A percentile compares a stretch with the other conserved stretches of the same genome.
phyloP scores from a whole-genome alignment of 75 land plant species.

The Cunninghamia lanceolata region DNA sequence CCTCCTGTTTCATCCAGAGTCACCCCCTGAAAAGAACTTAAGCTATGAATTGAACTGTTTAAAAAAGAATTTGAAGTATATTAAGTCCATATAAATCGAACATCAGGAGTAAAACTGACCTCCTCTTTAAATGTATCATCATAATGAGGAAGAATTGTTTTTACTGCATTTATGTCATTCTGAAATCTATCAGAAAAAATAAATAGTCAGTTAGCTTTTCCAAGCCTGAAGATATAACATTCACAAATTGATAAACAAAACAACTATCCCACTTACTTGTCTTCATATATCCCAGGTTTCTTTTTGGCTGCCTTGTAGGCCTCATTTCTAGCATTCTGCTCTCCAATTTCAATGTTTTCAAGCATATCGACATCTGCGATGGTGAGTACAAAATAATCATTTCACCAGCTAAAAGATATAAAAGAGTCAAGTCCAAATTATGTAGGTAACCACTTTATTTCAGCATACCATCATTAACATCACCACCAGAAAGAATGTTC shows the following conservation, averaged over 20 bases:
- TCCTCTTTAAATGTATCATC: constrained; percentile 85
- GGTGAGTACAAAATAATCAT: neutral
- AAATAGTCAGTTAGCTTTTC: neutral
- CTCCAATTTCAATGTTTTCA: constrained; percentile 91
- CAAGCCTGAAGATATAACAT: neutral
- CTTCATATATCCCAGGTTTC: constrained; percentile 75
- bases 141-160: constrained; percentile 83
- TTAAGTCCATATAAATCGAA: constrained; percentile 2
- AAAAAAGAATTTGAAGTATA: constrained; percentile 6
- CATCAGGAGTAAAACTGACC: constrained; percentile 28
- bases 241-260: neutral
- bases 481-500: constrained; percentile 73
- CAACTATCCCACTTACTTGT: constrained; percentile 58
- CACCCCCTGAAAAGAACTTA: constrained; percentile 52
- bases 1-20: constrained; percentile 82
- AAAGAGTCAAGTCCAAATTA: neutral
- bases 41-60: neutral
- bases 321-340: constrained; percentile 78
- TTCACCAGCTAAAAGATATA: neutral
- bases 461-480: constrained; percentile 78
- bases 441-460: neutral
- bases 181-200: constrained; percentile 56
- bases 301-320: constrained; percentile 95
- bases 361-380: constrained; percentile 83
- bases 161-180: constrained; percentile 59